A percentile compares a stretch with the other conserved stretches of the same genome.
These are phyloP conservation scores for Colletotrichum orchidophilum DNA, from an alignment of 2,329 filamentous ascomycete species.

Conservation along the genomic window DNA sequence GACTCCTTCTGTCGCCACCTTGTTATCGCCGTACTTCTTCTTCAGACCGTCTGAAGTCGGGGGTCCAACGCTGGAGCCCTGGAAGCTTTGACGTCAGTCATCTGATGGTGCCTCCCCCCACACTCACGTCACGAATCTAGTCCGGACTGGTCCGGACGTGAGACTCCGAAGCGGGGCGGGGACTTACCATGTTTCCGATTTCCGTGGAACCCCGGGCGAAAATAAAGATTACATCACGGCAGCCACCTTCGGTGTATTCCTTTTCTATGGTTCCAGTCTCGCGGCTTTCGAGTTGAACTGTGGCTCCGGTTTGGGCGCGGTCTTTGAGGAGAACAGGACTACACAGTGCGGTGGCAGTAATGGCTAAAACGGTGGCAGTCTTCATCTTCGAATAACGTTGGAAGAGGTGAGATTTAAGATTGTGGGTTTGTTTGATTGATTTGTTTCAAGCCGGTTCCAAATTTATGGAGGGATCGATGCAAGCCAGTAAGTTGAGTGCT, in stretches of 20 bases:
- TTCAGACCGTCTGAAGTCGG: slow-evolving; percentile 33
- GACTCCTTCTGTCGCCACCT: slow-evolving; percentile 39
- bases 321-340: not conserved
- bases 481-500: not conserved
- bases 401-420: not conserved
- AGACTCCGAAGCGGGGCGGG: not conserved
- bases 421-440: not conserved
- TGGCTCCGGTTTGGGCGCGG: not conserved
- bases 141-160: slow-evolving; percentile 37
- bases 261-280: not conserved
- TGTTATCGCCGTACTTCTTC: slow-evolving; percentile 32
- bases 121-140: slow-evolving; percentile 31
- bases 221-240: slow-evolving; percentile 46
- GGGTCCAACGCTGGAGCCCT: slow-evolving; percentile 35
- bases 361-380: not conserved
- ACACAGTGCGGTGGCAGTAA: not conserved
- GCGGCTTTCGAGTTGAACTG: not conserved
- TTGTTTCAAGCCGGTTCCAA: not conserved
- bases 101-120: not conserved
- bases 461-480: not conserved
- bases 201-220: slow-evolving; percentile 50
- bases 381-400: not conserved
- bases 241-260: slow-evolving; percentile 13
- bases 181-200: slow-evolving; percentile 47
- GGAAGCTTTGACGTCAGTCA: not conserved